Evolutionary conservation across 306 rosid genomes (phyloP).

Genomic region (Ceratonia siliqua): DNA sequence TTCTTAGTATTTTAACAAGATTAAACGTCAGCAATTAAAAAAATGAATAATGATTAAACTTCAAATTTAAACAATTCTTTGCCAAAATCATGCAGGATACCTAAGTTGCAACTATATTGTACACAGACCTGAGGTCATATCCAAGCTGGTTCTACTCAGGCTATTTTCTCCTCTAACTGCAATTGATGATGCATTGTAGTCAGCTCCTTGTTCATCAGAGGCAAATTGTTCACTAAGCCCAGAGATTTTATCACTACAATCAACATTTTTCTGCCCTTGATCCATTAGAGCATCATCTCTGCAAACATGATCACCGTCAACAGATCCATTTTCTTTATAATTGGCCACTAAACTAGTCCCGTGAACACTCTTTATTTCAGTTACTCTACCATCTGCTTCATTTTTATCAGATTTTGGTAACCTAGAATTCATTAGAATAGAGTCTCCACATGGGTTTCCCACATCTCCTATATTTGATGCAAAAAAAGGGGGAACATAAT

Average conservation of each 20-base stretch:
- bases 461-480: constrained; percentile 53
- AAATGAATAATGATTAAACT: not conserved
- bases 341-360: constrained; percentile 39
- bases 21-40: constrained; percentile 12
- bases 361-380: constrained; percentile 50
- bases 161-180: constrained; percentile 52
- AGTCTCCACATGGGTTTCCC: constrained; percentile 53
- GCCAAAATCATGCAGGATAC: not conserved
- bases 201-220: constrained; percentile 50
- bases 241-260: constrained; percentile 45
- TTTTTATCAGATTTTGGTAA: constrained; percentile 50
- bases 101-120: not conserved
- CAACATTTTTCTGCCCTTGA: constrained; percentile 53
- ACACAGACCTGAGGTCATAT: constrained; percentile 63
- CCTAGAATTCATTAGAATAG: constrained; percentile 42
- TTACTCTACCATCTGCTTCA: constrained; percentile 53
- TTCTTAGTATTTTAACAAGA: constrained; percentile 20
- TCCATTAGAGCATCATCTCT: constrained; percentile 52
- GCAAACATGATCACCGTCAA: constrained; percentile 38
- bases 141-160: constrained; percentile 52
- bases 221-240: constrained; percentile 48
- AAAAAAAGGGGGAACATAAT: constrained; percentile 38
- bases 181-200: constrained; percentile 38
- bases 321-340: constrained; percentile 59
- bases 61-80: not conserved